Percentiles rank a stretch among this genome's conserved stretches.
Evolutionary conservation across 352 stramenopile species (phyloP).

Genomic region (Pythium plurisporium): DNA sequence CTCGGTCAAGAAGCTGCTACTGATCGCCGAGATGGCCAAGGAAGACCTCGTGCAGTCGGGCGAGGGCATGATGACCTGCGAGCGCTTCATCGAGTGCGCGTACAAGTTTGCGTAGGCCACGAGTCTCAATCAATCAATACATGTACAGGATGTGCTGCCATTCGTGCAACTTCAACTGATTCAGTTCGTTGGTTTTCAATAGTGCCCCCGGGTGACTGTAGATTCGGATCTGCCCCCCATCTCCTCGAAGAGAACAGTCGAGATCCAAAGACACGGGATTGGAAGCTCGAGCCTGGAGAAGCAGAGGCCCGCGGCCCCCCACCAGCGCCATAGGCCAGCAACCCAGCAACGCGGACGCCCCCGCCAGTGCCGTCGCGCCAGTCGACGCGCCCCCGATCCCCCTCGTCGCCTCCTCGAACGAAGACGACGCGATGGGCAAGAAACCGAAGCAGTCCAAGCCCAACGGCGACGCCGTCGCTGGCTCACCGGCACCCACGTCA

Average conservation of each 20-base stretch:
- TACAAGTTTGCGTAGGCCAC: constrained; percentile 51
- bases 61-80: constrained; percentile 65
- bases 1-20: constrained; percentile 97
- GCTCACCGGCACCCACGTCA: constrained; percentile 12
- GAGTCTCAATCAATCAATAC: constrained; percentile 1
- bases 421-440: constrained; percentile 44
- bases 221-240: neutral
- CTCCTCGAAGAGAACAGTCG: neutral
- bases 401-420: neutral
- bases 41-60: constrained; percentile 69
- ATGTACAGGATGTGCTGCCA: neutral
- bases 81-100: constrained; percentile 78
- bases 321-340: constrained; percentile 31
- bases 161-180: constrained; percentile 21
- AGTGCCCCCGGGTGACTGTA: constrained; percentile 1
- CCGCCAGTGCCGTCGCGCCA: neutral
- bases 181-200: neutral
- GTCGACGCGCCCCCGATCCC: neutral
- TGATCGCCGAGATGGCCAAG: constrained; percentile 97
- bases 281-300: neutral
- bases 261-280: constrained; percentile 3
- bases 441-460: constrained; percentile 49
- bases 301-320: neutral
- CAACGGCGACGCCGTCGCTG: neutral
- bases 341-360: constrained; percentile 22